Percentiles rank a stretch among this genome's conserved stretches.
These are phyloP conservation scores for Colletotrichum aenigma DNA, from an alignment of 2,329 filamentous ascomycete genomes.

Conservation along the genomic window DNA sequence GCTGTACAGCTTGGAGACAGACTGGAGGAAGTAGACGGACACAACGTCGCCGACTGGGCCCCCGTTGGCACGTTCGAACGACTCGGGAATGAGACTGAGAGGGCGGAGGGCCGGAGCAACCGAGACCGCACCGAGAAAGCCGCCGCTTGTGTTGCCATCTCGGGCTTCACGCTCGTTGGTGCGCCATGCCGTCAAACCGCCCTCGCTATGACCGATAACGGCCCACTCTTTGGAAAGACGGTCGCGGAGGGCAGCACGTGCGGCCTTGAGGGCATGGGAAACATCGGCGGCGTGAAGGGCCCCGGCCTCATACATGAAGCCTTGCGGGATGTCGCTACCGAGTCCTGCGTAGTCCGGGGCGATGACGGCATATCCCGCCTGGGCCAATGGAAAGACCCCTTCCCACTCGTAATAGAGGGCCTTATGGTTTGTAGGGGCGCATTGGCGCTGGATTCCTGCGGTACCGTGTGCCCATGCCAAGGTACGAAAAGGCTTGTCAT, in stretches of 20 bases:
- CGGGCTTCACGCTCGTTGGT: slow-evolving; percentile 26
- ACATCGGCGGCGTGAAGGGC: slow-evolving; percentile 24
- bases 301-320: slow-evolving; percentile 24
- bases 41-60: slow-evolving; percentile 3
- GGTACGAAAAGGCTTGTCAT: neutral
- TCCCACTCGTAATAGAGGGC: slow-evolving; percentile 26
- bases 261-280: slow-evolving; percentile 18
- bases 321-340: slow-evolving; percentile 21
- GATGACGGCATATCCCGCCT: slow-evolving; percentile 11
- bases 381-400: slow-evolving; percentile 21
- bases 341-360: slow-evolving; percentile 12
- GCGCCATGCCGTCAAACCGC: slow-evolving; percentile 27
- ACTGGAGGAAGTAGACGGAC: slow-evolving; percentile 22
- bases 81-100: slow-evolving; percentile 11
- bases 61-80: neutral
- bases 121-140: slow-evolving; percentile 17
- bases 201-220: slow-evolving; percentile 26
- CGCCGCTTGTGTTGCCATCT: slow-evolving; percentile 5
- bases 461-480: slow-evolving; percentile 30
- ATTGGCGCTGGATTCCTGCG: slow-evolving; percentile 22
- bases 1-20: slow-evolving; percentile 13
- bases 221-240: slow-evolving; percentile 24
- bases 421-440: slow-evolving; percentile 26
- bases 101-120: slow-evolving; percentile 16
- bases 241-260: slow-evolving; percentile 12